Conservation (phyloP, 2,329 filamentous ascomycete species). For the Penicillium capsulatum region DNA sequence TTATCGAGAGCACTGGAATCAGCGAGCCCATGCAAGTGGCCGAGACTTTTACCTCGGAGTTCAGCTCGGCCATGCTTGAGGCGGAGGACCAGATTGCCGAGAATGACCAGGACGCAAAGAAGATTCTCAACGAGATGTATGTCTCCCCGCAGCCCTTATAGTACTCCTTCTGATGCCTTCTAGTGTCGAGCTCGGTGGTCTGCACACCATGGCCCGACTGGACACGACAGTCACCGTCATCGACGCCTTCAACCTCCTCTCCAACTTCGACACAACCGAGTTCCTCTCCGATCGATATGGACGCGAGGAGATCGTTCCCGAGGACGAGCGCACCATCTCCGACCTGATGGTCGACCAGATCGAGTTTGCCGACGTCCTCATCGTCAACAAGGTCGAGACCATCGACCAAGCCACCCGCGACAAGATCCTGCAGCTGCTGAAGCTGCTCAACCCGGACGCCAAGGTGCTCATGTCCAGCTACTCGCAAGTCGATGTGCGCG, state of each 20-base stretch:
- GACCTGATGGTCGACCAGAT: conserved; percentile 74
- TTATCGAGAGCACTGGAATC: conserved; percentile 68
- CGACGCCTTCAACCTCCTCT: conserved; percentile 67
- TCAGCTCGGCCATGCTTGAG: conserved; percentile 48
- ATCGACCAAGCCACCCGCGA: conserved; percentile 47
- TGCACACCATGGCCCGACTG: conserved; percentile 62
- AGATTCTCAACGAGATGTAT: conserved; percentile 47
- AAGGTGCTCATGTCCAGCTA: conserved; percentile 60
- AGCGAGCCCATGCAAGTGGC: conserved; percentile 71
- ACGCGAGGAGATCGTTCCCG: conserved; percentile 56
- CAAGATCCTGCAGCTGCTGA: conserved; percentile 53
- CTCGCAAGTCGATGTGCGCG: conserved; percentile 56
- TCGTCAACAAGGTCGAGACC: conserved; percentile 67
- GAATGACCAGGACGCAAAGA: conserved; percentile 43
- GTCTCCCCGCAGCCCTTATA: too few relatives aligned
- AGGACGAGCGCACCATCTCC: conserved; percentile 70
- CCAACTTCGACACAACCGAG: conserved; percentile 67
- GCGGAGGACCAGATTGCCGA: conserved; percentile 45
- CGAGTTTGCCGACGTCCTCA: conserved; percentile 70
- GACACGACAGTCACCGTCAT: conserved; percentile 71
- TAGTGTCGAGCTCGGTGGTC: conserved; percentile 55
- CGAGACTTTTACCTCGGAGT: conserved; percentile 63
- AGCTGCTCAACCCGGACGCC: conserved; percentile 62
- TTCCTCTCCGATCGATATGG: conserved; percentile 61
- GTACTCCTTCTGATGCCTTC: too few relatives aligned